Base-by-base conservation (phyloP, 805 yeast genomes). In the Nakazawaea wickerhamii region DNA sequence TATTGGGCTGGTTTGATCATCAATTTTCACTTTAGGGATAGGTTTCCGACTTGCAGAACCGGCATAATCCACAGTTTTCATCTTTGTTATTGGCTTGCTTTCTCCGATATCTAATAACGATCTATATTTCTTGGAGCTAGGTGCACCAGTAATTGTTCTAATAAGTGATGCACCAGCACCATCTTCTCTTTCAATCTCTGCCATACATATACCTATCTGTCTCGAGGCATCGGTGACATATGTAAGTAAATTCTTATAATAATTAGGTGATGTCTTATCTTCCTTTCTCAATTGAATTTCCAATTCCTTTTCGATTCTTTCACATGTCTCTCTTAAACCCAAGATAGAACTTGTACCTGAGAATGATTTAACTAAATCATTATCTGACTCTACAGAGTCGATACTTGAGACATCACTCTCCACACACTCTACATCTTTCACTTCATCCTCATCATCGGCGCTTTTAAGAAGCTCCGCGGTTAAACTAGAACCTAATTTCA, bases 111-210 rank as follows among this genome's bases (percentile, higher is more conserved):
- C 45, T 5, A 42, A 20, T 19, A 42, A 10, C n/a, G 45, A 42
- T 18, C 27, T 36, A 30, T 36, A 32, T 23, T 26, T 32, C 18
- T 14, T 11, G 5, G 27, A 25, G 15, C 20, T 28, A 1, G 68
- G 67, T 2, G 65, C 62, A 7, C 71, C 74, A 0, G 75, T 69
- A 19, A 70, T 49, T 0, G 67, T 57, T 17, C 41, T 36, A 5
- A 71, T 69, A 15, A 70, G 48, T 30, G 60, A 61, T 0, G 68
- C 70, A 13, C 66, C 63, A 39, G 62, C 67, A 11, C 59, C 63
- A 15, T 66, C 70, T 18, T 47, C 46, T 25, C 48, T 53, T 3
- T 69, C 68, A n/a, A 63, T 60, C 31, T 59, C 63, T 4, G 67
- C 68, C 41, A 64, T 52, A 26, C 55, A 50, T 18, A 59, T 49